Evolutionary conservation across 2,329 filamentous ascomycete genomes (phyloP).

Genomic region (Fusarium chaquense): DNA sequence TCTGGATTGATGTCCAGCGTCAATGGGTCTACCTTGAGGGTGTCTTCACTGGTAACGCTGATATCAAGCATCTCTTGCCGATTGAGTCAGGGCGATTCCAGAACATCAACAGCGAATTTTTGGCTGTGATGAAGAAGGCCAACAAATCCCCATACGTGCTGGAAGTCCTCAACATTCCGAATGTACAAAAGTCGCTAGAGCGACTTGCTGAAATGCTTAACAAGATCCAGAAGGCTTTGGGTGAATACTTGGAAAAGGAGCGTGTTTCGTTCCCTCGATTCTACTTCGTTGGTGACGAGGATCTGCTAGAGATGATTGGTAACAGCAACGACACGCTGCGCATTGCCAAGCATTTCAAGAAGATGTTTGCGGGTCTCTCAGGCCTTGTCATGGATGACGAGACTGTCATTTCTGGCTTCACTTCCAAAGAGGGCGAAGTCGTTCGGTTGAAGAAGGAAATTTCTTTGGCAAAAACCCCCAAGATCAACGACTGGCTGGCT

Average conservation of each 20-base stretch:
- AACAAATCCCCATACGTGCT: conserved; percentile 96
- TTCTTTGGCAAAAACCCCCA: conserved; percentile 90
- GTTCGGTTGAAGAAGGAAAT: conserved; percentile 91
- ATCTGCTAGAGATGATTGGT: conserved; percentile 97
- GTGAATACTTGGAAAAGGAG: conserved; percentile 98
- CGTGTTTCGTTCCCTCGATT: conserved; percentile 97
- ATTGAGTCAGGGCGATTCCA: conserved; percentile 97
- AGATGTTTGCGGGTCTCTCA: conserved; percentile 98
- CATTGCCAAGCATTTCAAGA: conserved; percentile 98
- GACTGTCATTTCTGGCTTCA: conserved; percentile 88
- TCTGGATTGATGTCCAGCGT: conserved; percentile 99
- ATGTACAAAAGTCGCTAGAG: conserved; percentile 95
- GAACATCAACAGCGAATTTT: conserved; percentile 99
- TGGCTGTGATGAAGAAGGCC: conserved; percentile 99
- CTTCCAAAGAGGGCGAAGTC: conserved; percentile 93
- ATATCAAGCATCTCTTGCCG: conserved; percentile 97
- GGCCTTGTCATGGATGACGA: conserved; percentile 94
- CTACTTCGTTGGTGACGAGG: conserved; percentile 99
- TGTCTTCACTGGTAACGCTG: conserved; percentile 97
- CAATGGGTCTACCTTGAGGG: conserved; percentile 99
- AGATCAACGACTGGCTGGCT: conserved; percentile 99
- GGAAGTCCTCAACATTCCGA: conserved; percentile 94
- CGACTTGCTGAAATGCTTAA: conserved; percentile 95
- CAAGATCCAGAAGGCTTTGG: conserved; percentile 98
- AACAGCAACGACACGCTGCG: conserved; percentile 98